phyloP scores from a whole-genome alignment of 371 early-diverging fungal species.

The Mucor sp. region DNA sequence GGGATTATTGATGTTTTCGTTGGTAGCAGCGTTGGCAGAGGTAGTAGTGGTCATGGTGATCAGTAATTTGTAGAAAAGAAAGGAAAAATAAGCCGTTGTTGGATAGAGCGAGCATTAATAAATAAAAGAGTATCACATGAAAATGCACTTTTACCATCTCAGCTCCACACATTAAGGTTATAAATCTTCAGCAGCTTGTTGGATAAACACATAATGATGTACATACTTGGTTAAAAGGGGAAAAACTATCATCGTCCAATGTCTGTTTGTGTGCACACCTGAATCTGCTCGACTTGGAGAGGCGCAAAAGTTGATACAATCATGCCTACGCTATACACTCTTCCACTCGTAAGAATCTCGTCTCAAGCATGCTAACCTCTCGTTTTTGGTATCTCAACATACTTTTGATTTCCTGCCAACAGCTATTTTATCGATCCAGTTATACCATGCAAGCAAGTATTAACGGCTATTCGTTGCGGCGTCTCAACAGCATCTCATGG shows the following conservation, averaged over 20 bases:
- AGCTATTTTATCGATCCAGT: too few relatives aligned
- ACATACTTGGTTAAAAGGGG: background rate
- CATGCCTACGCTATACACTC: background rate
- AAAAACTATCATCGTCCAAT: too few relatives aligned
- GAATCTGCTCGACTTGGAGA: background rate
- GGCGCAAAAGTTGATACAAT: background rate
- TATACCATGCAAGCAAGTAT: too few relatives aligned
- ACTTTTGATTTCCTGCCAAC: background rate
- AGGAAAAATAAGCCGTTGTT: background rate
- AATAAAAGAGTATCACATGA: background rate
- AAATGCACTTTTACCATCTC: background rate
- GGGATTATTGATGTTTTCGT: constrained; percentile 7
- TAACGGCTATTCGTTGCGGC: background rate
- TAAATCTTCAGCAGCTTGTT: background rate
- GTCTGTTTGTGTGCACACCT: background rate
- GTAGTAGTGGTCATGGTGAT: constrained; percentile 5
- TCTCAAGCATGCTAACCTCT: background rate
- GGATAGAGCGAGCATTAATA: background rate
- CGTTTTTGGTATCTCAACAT: background rate
- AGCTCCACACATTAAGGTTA: background rate
- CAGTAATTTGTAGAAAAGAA: background rate
- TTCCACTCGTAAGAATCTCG: background rate
- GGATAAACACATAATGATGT: background rate
- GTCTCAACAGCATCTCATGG: background rate
- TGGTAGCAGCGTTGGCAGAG: background rate